Conservation (phyloP, 192 early-diverging fungal genomes). For the Piromyces finnis region DNA sequence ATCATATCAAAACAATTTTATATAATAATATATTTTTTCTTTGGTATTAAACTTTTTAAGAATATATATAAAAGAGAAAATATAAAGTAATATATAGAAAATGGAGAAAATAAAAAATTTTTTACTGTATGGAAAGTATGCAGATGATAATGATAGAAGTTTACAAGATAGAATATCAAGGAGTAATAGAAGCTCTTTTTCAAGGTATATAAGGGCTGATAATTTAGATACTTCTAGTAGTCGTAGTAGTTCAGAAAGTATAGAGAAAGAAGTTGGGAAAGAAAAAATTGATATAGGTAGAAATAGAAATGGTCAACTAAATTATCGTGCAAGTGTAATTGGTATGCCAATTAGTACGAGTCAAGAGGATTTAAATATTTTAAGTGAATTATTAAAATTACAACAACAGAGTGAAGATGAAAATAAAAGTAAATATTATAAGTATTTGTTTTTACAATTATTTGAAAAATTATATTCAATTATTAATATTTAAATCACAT, state of each 20-base stretch:
- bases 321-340: neutral
- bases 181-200: neutral
- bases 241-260: neutral
- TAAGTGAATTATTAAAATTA: neutral
- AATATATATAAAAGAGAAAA: too few relatives aligned
- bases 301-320: neutral
- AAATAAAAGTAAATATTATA: too few relatives aligned
- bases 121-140: neutral
- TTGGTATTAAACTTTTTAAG: too few relatives aligned
- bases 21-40: too few relatives aligned
- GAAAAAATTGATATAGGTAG: neutral
- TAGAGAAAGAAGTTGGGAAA: neutral
- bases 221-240: neutral
- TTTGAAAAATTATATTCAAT: too few relatives aligned
- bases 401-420: neutral
- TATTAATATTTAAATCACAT: too few relatives aligned
- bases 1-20: too few relatives aligned
- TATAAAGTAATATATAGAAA: neutral
- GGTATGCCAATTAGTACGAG: neutral
- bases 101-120: neutral
- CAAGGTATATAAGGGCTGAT: neutral
- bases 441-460: too few relatives aligned
- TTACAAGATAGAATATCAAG: neutral
- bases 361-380: neutral
- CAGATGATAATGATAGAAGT: neutral